Evolutionary conservation across 257 asterid species (phyloP), one percentile per base, ranked within the genome.

Genomic region (Coffea canephora): DNA sequence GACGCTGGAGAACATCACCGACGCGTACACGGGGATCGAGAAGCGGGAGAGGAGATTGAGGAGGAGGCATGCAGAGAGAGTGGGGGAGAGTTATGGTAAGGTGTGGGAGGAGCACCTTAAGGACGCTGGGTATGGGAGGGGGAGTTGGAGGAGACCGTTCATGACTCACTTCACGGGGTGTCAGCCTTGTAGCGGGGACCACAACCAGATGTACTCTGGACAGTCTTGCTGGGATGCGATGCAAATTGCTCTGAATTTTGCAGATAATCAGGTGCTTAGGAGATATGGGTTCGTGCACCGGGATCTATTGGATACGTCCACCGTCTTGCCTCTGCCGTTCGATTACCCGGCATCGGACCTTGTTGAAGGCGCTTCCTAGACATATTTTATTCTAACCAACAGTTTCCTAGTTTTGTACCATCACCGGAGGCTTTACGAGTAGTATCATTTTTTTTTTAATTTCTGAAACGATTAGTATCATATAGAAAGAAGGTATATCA

Each of bases 81-180:
- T 92, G 77, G 85, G 93, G 36, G 92, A 86, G 90, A 79, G 88
- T 3, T 87, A 91, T 59, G 95, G 62, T 65, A 67, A 36, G 78
- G 79, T 78, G 87, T 88, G 98, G 97, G 94, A 87, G 87, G 96
- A 91, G 85, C 25, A 90, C 13, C 91, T 93, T 0, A 88, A 88
- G 94, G 94, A 87, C 0, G 93, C 91, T 13, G 99, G 98, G 41
- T 48, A 83, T 54, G 99, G 94, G 41, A 74, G 90, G 69, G 91
- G 89, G 31, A 90, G 98, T 70, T 88, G 96, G 93, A 86, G 98
- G 76, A 80, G 99, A 39, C 99, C 99, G 62, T 96, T 96, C 86
- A 83, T 96, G 75, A 96, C 99, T 6, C 99, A 96, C 65, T 96
- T 96, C 89, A 96, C 99, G 0, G 99, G 99, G 10, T 96, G 99